Base-by-base conservation (phyloP, 2,329 filamentous ascomycete genomes). In the Fusarium sp. region DNA sequence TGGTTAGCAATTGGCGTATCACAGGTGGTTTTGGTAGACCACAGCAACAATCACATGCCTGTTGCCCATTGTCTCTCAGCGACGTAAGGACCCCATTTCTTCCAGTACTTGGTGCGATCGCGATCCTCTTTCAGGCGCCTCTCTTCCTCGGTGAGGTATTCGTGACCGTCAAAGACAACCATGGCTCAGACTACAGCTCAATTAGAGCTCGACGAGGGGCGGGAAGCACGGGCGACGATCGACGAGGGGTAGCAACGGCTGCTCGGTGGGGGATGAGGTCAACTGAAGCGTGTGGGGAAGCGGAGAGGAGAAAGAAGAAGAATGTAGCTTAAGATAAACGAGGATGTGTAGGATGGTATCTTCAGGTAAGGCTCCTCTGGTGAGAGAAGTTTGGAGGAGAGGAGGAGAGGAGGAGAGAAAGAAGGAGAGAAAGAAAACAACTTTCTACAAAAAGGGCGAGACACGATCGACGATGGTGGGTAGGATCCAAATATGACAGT, bases 1-100 rank as follows among this genome's bases (percentile, higher is more conserved):
- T 32, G 38, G 63, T 71, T 56, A 76, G 72, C 64, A 55, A 45
- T 61, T 61, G 57, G 38, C 42, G 56, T 52, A 61, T 49, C 48
- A 58, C 46, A 39, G 43, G 44, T 46, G 21, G 33, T 23, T 23
- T 21, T 29, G 43, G 32, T 48, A 56, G 57, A 45, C 27, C 37
- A 36, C 21, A 38, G 35, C 36, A 11, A 32, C 23, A 39, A 51
- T 58, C 53, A 71, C 85, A 73, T 79, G 90, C 91, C 93, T 67
- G 93, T 97, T 54, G 93, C 93, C 94, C 94, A 97, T 80, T 97
- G 93, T 73, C 93, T 84, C 80, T 98, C 94, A 51, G 93, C 88
- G 69, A 96, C 89, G 73, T 97, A 98, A 21, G 93, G 89, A 51
- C 94, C 94, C 93, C 93, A 97, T 87, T 90, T 92, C 86, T 98